Evolutionary conservation across 2,329 filamentous ascomycete species (phyloP), one percentile per base, ranked within the genome.

Genomic region (Cladosporium sp.): DNA sequence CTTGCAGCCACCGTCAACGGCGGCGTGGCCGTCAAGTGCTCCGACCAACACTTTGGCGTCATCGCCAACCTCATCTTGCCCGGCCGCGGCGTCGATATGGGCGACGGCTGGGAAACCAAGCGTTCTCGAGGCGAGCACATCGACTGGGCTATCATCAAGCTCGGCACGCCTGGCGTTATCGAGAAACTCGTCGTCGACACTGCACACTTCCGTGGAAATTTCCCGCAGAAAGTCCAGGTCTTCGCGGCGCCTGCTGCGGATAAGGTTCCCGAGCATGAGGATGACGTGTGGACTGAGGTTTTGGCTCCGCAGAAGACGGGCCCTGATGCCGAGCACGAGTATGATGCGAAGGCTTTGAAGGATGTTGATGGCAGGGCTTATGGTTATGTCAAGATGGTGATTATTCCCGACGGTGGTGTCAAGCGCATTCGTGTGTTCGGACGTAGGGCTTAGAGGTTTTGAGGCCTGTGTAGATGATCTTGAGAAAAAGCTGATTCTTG

Each of bases 331-430:
- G 88, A 91, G 75, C 88, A 91, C 70, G 80, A 82, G 61, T 89
- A 88, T 69, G 76, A 64, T 52, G 62, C 32, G 20, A 70, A 74
- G 13, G 66, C 65, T 56, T 60, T 79, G 62, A 70, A 71, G 64
- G 50, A 61, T n/a, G 77, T 84, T 17, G n/a, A n/a, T n/a, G 76
- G 80, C 64, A 83, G 84, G 69, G 75, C 28, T 2, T 89, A 90
- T 68, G 91, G 88, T 12, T 91, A 94, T 75, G 85, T 92, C 20
- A 97, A 96, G 81, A 78, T 97, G 71, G 89, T 90, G 34, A 94
- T 97, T 71, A 90, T 96, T 65, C 93, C 93, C 0, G 92, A 97
- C 73, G 92, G 93, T 34, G 92, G 93, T 22, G 89, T 97, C 2
- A 96, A 96, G 83, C 80, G 92, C 62, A 82, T 97, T 63, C 83